Conservation (phyloP, 2,329 filamentous ascomycete genomes). For the Passalora sequoiae region DNA sequence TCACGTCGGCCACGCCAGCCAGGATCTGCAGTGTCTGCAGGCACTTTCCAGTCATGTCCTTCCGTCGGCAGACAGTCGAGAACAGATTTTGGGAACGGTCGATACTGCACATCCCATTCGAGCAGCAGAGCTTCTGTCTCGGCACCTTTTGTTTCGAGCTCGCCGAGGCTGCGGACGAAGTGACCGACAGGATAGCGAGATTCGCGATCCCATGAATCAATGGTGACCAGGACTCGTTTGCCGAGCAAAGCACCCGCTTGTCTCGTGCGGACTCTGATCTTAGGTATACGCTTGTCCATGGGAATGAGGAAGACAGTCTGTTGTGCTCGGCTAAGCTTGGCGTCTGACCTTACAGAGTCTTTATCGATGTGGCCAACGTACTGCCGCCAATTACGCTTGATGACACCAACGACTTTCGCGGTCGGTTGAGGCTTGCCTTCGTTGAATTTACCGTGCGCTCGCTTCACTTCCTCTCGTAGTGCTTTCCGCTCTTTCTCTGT, state of each 20-base stretch:
- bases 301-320: slow-evolving; percentile 92
- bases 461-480: slow-evolving; percentile 85
- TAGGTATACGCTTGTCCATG: slow-evolving; percentile 97
- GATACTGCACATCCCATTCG: slow-evolving; percentile 96
- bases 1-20: slow-evolving; percentile 85
- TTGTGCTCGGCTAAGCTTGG: slow-evolving; percentile 73
- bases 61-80: slow-evolving; percentile 86
- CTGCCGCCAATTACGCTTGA: slow-evolving; percentile 96
- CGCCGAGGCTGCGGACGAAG: slow-evolving; percentile 86
- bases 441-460: slow-evolving; percentile 67
- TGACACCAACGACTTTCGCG: slow-evolving; percentile 81
- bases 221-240: slow-evolving; percentile 85
- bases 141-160: slow-evolving; percentile 93
- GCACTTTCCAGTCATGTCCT: slow-evolving; percentile 91
- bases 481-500: slow-evolving; percentile 81
- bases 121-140: slow-evolving; percentile 92
- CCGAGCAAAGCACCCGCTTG: slow-evolving; percentile 85
- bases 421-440: slow-evolving; percentile 84
- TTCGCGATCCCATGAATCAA: slow-evolving; percentile 92
- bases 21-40: slow-evolving; percentile 68
- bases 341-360: slow-evolving; percentile 69
- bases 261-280: slow-evolving; percentile 86
- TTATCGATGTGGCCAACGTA: slow-evolving; percentile 94
- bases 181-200: slow-evolving; percentile 89
- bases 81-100: slow-evolving; percentile 92